Evolutionary conservation across 352 stramenopile species (phyloP).

Genomic region (Saprolegnia diclina): DNA sequence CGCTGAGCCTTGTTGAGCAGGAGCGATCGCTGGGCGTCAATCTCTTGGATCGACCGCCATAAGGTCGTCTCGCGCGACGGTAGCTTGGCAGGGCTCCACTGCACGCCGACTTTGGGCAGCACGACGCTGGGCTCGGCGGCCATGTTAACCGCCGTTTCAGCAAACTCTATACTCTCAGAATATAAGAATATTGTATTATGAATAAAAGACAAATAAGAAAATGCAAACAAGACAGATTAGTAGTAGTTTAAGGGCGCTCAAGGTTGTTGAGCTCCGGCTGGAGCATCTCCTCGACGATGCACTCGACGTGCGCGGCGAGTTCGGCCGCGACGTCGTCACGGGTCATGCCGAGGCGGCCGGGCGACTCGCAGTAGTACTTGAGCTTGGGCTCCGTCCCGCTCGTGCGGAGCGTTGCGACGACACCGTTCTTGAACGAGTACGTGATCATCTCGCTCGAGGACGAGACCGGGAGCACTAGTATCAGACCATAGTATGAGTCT

Average conservation of each 20-base stretch:
- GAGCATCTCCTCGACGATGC: constrained; percentile 79
- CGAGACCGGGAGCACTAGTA: constrained; percentile 86
- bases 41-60: constrained; percentile 6
- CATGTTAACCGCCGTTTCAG: too few species aligned
- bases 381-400: constrained; percentile 99
- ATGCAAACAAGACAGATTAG: neutral
- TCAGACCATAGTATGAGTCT: neutral
- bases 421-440: constrained; percentile 94
- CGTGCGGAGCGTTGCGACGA: constrained; percentile 94
- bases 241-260: constrained; percentile 35
- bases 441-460: constrained; percentile 95
- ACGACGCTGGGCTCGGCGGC: neutral
- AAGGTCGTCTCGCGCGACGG: neutral
- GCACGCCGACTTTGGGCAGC: constrained; percentile 4
- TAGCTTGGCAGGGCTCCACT: neutral
- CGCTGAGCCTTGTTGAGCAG: constrained; percentile 23
- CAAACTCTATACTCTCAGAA: too few species aligned
- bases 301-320: constrained; percentile 55
- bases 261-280: constrained; percentile 75
- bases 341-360: constrained; percentile 55
- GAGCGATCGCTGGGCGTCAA: constrained; percentile 12
- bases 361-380: constrained; percentile 98
- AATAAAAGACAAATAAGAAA: too few species aligned
- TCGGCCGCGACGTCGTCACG: constrained; percentile 52
- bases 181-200: too few species aligned